phyloP scores from a whole-genome alignment of 2,329 filamentous ascomycete species.

The Amauroascus niger region DNA sequence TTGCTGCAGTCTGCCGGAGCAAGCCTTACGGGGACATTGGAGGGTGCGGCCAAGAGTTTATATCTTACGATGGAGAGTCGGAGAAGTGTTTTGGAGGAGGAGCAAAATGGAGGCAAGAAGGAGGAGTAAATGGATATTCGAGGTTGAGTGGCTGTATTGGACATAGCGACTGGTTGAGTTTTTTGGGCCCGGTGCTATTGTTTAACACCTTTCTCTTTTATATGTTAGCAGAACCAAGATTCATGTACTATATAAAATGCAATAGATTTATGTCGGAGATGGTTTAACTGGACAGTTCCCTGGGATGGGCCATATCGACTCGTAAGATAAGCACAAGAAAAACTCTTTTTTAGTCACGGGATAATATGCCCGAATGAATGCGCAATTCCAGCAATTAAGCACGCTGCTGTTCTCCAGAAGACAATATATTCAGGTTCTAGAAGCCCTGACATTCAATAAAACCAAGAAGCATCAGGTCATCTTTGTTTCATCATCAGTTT shows the following conservation, averaged over 20 bases:
- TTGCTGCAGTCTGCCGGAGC: constrained; percentile 74
- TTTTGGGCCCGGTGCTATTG: neutral
- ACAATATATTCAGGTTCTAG: neutral
- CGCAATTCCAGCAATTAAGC: neutral
- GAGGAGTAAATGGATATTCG: neutral
- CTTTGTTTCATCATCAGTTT: constrained; percentile 37
- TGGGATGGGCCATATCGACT: neutral
- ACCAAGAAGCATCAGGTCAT: neutral
- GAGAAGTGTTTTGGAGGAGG: constrained; percentile 70
- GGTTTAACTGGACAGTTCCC: neutral
- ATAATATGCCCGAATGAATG: neutral
- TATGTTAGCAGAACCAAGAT: neutral
- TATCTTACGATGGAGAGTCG: constrained; percentile 83
- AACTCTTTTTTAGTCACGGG: neutral
- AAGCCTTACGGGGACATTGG: constrained; percentile 65
- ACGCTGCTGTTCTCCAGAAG: neutral
- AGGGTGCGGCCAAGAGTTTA: constrained; percentile 68
- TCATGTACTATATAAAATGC: constrained; percentile 7
- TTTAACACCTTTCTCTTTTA: neutral
- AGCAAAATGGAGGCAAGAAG: constrained; percentile 34
- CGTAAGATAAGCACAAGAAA: neutral
- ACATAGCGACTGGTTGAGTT: neutral
- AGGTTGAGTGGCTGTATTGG: neutral
- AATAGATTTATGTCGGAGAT: neutral
- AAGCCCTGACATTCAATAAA: neutral